Evolutionary conservation across 179 eudicot genomes (phyloP).

Genomic region (Sideroxylon spinosum): DNA sequence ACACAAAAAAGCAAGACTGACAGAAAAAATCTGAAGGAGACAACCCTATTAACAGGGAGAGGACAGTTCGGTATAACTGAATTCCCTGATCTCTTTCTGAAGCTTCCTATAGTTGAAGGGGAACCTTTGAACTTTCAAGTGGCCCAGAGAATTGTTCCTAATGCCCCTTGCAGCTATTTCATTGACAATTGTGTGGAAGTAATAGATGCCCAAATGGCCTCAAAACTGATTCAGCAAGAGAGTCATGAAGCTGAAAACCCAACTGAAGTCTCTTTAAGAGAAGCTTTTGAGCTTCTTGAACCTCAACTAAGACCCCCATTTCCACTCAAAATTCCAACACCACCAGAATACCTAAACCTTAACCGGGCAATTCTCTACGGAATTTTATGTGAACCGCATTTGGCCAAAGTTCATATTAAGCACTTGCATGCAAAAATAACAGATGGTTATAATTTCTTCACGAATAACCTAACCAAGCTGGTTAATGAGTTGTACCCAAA

Average conservation of each 20-base stretch:
- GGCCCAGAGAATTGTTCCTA: background rate
- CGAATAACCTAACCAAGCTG: constrained; percentile 37
- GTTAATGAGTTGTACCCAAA: constrained; percentile 58
- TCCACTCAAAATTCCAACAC: constrained; percentile 38
- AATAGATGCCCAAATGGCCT: constrained; percentile 33
- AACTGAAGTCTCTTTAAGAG: constrained; percentile 51
- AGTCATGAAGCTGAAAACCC: constrained; percentile 52
- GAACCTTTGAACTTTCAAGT: background rate
- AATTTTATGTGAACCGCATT: constrained; percentile 55
- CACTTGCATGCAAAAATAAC: constrained; percentile 64
- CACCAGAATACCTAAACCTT: constrained; percentile 45
- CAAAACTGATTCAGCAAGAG: constrained; percentile 39
- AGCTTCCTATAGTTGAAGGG: background rate
- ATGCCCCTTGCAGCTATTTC: background rate
- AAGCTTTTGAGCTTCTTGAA: constrained; percentile 45
- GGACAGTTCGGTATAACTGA: background rate
- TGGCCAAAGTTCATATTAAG: constrained; percentile 51
- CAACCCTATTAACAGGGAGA: background rate
- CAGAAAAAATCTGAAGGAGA: background rate
- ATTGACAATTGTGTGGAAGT: background rate
- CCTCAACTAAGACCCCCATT: constrained; percentile 67
- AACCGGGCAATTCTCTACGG: constrained; percentile 66
- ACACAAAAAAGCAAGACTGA: background rate
- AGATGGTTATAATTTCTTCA: constrained; percentile 70
- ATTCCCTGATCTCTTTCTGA: background rate